These are phyloP conservation scores for Phytophthora lateralis DNA, from an alignment of 352 stramenopile species.

Conservation along the genomic window DNA sequence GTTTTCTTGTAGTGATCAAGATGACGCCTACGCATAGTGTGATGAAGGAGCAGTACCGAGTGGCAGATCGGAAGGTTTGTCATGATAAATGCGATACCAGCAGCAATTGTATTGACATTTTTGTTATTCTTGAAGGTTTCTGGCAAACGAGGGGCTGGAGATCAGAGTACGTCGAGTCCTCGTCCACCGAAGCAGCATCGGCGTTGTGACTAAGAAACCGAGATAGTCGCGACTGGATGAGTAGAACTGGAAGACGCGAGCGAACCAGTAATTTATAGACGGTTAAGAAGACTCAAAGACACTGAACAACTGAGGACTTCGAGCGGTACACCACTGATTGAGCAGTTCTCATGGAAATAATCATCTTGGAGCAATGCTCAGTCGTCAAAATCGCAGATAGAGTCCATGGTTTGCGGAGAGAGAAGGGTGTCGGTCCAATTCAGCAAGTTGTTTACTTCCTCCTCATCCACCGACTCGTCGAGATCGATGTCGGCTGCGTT, in stretches of 20 bases:
- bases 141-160: constrained; percentile 42
- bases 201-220: constrained; percentile 12
- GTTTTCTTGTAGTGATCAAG: constrained; percentile 53
- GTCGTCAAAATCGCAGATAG: constrained; percentile 45
- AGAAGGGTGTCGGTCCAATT: constrained; percentile 80
- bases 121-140: constrained; percentile 28
- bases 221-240: constrained; percentile 11
- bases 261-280: constrained; percentile 40
- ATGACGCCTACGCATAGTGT: constrained; percentile 46
- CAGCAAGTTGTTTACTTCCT: constrained; percentile 78
- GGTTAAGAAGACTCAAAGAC: constrained; percentile 24
- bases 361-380: constrained; percentile 3
- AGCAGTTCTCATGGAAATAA: neutral
- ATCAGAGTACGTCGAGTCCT: constrained; percentile 25
- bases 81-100: too few species aligned
- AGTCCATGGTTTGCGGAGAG: constrained; percentile 49
- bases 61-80: constrained; percentile 63
- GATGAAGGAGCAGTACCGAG: constrained; percentile 57
- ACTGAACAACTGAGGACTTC: constrained; percentile 1
- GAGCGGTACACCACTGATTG: neutral
- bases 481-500: constrained; percentile 31
- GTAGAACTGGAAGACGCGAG: constrained; percentile 17
- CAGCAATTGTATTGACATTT: constrained; percentile 11
- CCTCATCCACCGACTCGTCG: constrained; percentile 78
- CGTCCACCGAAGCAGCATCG: constrained; percentile 40